These are phyloP conservation scores for Mycena pura DNA, from an alignment of 768 basidiomycete genomes.

Conservation along the genomic window DNA sequence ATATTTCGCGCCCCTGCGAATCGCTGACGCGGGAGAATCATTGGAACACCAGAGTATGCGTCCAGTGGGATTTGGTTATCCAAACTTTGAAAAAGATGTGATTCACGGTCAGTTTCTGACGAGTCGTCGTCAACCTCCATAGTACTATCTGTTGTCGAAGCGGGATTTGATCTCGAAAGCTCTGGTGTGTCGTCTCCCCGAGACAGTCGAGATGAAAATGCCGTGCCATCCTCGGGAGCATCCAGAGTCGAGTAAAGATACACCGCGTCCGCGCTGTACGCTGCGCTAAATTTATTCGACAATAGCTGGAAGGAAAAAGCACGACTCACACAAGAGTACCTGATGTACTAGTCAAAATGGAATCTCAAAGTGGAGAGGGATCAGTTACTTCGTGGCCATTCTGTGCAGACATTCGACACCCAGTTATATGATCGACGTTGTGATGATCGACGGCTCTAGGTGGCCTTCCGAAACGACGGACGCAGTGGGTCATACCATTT, in stretches of 20 bases:
- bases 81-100: constrained; percentile 28
- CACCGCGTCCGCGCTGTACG: constrained; percentile 75
- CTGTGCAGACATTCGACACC: constrained; percentile 69
- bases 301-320: background rate
- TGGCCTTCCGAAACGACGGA: constrained; percentile 75
- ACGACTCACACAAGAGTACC: constrained; percentile 68
- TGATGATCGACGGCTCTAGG: constrained; percentile 28
- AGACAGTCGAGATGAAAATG: constrained; percentile 25
- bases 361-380: background rate
- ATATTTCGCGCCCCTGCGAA: constrained; percentile 80
- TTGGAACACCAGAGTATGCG: constrained; percentile 47
- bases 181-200: constrained; percentile 33
- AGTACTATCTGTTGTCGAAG: constrained; percentile 39
- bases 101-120: constrained; percentile 31
- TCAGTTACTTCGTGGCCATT: constrained; percentile 77
- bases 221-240: constrained; percentile 46
- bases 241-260: constrained; percentile 80
- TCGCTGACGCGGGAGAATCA: constrained; percentile 66
- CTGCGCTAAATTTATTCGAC: constrained; percentile 42
- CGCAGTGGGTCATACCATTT: constrained; percentile 73
- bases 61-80: constrained; percentile 29
- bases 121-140: constrained; percentile 42
- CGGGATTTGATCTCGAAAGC: constrained; percentile 10
- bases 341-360: constrained; percentile 32
- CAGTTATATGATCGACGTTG: constrained; percentile 72